A percentile compares a stretch with the other conserved stretches of the same genome.
Evolutionary conservation across 148 eudicot genomes (phyloP).

Genomic region (Vaccinium corymbosum): DNA sequence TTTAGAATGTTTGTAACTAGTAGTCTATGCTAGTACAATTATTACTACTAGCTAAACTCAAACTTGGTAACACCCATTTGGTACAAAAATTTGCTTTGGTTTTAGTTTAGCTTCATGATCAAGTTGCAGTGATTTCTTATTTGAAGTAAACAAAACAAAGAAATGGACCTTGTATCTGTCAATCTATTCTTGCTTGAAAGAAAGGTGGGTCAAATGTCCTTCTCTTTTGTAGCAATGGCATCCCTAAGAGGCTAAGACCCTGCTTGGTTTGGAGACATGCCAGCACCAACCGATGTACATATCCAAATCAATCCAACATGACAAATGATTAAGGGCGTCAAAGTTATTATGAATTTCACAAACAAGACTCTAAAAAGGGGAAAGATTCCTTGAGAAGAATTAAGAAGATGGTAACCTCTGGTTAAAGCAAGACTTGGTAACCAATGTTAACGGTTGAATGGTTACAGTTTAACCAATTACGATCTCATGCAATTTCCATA

Average conservation of each 20-base stretch:
- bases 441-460: conserved; percentile 19
- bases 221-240: conserved; percentile 6
- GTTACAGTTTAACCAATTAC: background rate
- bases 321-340: background rate
- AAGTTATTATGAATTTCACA: background rate
- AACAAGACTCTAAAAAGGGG: background rate
- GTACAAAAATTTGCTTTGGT: background rate
- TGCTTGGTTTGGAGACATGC: conserved; percentile 2
- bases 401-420: background rate
- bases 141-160: background rate
- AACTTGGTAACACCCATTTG: background rate
- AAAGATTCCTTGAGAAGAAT: background rate
- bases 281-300: background rate
- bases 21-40: background rate
- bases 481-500: background rate
- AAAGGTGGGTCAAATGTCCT: conserved; percentile 17
- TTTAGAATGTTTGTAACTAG: background rate
- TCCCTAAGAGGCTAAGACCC: background rate
- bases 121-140: conserved; percentile 9
- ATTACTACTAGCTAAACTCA: background rate
- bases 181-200: conserved; percentile 5
- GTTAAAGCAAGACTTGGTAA: background rate
- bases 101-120: background rate
- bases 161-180: background rate
- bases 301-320: conserved; percentile 1